Evolutionary conservation across 179 eudicot genomes (phyloP).

Genomic region (Vitellaria paradoxa): DNA sequence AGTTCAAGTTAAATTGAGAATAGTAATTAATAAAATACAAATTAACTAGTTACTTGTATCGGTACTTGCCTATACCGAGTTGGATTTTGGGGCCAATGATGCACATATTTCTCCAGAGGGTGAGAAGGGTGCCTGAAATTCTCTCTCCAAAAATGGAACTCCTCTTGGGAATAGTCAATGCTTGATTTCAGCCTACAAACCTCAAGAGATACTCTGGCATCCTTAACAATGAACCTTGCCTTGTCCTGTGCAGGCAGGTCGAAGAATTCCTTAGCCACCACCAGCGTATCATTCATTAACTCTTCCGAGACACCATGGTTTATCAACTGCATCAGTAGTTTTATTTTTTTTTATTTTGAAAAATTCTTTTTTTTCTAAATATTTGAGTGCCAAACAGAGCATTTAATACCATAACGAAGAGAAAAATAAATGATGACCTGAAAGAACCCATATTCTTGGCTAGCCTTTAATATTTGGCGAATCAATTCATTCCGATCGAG

Average conservation of each 20-base stretch:
- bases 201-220: neutral
- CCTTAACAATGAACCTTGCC: slow-evolving; percentile 43
- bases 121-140: slow-evolving; percentile 64
- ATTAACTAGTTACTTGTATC: too few relatives aligned
- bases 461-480: slow-evolving; percentile 40
- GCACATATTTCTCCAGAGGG: slow-evolving; percentile 48
- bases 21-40: too few relatives aligned
- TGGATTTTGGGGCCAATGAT: slow-evolving; percentile 63
- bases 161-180: slow-evolving; percentile 44
- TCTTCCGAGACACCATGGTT: slow-evolving; percentile 66
- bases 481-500: slow-evolving; percentile 11
- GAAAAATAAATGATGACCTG: slow-evolving; percentile 4
- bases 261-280: slow-evolving; percentile 49
- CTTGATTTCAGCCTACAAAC: slow-evolving; percentile 20
- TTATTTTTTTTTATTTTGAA: too few relatives aligned
- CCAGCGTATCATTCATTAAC: slow-evolving; percentile 30
- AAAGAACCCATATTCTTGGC: slow-evolving; percentile 41
- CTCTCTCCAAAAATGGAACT: slow-evolving; percentile 71
- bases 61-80: slow-evolving; percentile 38
- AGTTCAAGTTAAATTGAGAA: too few relatives aligned
- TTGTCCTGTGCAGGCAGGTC: slow-evolving; percentile 56
- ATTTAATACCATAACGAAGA: too few relatives aligned
- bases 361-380: too few relatives aligned
- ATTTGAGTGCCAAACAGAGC: too few relatives aligned
- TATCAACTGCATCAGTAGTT: slow-evolving; percentile 35